A percentile compares a stretch with the other conserved stretches of the same genome.
Conservation (phyloP, 78 protist species). For the Diacronema lutheri region DNA sequence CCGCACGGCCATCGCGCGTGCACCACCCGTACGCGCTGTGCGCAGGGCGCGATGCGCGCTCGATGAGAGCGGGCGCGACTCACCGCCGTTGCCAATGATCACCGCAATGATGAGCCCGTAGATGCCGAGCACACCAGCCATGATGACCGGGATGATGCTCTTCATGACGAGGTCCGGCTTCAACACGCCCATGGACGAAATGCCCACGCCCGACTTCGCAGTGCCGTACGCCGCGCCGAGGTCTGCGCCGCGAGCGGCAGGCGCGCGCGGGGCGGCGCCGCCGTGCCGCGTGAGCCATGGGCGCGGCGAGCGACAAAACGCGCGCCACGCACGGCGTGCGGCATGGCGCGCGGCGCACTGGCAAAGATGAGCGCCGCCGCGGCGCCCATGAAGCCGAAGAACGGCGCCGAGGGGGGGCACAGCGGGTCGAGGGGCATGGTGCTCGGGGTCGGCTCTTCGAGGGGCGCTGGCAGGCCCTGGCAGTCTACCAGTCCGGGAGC, state of each 20-base stretch:
- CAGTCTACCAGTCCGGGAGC: no score
- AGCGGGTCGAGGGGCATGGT: neutral
- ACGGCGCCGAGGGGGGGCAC: slow-evolving; percentile 65
- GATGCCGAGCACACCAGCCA: slow-evolving; percentile 99
- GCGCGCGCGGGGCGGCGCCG: neutral
- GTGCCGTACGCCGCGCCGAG: slow-evolving; percentile 99
- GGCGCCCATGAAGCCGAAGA: slow-evolving; percentile 83
- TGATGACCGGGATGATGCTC: slow-evolving; percentile 88
- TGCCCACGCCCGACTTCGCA: slow-evolving; percentile 97
- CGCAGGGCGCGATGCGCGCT: no score
- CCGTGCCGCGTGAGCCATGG: neutral
- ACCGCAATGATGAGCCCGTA: slow-evolving; percentile 98
- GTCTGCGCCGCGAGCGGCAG: slow-evolving; percentile 55
- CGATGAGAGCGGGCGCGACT: neutral
- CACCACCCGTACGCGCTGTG: no score
- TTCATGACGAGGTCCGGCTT: slow-evolving; percentile 93
- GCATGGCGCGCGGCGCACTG: slow-evolving; percentile 31
- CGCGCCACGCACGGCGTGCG: neutral
- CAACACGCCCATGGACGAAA: slow-evolving; percentile 93
- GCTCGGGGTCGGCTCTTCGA: no score
- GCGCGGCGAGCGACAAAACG: neutral
- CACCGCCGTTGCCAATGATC: slow-evolving; percentile 68
- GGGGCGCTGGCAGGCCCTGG: no score
- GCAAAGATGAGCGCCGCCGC: slow-evolving; percentile 77
- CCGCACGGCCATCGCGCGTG: no score